Conservation (phyloP, 1,284 basidiomycete species). For the Marasmius fiardii region DNA sequence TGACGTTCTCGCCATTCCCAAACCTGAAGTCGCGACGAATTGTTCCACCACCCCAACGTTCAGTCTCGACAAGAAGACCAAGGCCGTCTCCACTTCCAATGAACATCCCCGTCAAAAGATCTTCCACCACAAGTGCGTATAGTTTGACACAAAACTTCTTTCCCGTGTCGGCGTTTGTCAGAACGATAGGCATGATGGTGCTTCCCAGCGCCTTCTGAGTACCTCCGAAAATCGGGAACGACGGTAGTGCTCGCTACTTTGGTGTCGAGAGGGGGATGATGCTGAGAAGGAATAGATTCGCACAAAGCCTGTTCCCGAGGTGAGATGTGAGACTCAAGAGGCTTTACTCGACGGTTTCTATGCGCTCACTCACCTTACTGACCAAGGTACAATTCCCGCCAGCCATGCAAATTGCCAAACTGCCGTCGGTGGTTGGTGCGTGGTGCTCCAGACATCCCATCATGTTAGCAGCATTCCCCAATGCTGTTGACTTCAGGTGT, state of each 20-base stretch:
- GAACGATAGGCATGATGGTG: conserved; percentile 19
- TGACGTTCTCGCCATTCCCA: not conserved
- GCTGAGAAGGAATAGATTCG: conserved; percentile 19
- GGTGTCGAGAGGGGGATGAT: conserved; percentile 18
- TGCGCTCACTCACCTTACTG: conserved; percentile 12
- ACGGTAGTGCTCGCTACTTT: conserved; percentile 5
- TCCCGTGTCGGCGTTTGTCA: conserved; percentile 13
- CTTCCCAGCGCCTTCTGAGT: conserved; percentile 16
- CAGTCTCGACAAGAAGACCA: not conserved
- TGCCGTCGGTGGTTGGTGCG: conserved; percentile 16
- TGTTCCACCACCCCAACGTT: not conserved
- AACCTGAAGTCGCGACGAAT: not conserved
- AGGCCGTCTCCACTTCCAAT: conserved; percentile 2
- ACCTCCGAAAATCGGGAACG: conserved; percentile 5
- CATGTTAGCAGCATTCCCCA: conserved; percentile 14
- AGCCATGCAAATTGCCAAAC: conserved; percentile 20
- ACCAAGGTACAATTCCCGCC: conserved; percentile 17
- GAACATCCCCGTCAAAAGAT: conserved; percentile 21
- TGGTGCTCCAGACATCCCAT: conserved; percentile 15
- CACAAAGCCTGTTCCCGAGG: conserved; percentile 11
- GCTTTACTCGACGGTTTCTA: not conserved
- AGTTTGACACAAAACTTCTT: conserved; percentile 16
- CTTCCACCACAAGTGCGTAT: conserved; percentile 16
- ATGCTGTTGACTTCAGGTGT: conserved; percentile 10
- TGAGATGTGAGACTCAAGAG: not conserved